Evolutionary conservation across 2,329 filamentous ascomycete genomes (phyloP).

Genomic region (Colletotrichum gigasporum): DNA sequence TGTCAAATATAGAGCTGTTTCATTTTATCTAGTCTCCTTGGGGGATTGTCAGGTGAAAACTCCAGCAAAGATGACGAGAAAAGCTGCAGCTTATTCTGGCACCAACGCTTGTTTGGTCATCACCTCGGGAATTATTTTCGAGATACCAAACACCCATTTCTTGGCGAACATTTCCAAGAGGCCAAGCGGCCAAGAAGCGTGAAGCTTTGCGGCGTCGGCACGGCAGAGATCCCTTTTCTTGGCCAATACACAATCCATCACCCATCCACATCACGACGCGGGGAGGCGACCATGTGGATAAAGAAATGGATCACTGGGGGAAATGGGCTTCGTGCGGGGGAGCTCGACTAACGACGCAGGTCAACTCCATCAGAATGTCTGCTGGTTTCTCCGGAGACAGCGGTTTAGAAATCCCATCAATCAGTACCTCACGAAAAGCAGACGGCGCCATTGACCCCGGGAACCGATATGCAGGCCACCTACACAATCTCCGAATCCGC

Average conservation of each 20-base stretch:
- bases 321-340: slow-evolving; percentile 14
- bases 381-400: slow-evolving; percentile 18
- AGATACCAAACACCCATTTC: not conserved
- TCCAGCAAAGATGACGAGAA: no score
- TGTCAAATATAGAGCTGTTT: no score
- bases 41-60: no score
- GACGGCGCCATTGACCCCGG: slow-evolving; percentile 4
- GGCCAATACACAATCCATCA: slow-evolving; percentile 1
- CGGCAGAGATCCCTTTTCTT: slow-evolving; percentile 13
- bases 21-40: no score
- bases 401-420: slow-evolving; percentile 27
- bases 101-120: no score
- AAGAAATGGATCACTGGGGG: slow-evolving; percentile 24
- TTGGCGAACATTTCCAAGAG: not conserved
- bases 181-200: slow-evolving; percentile 8
- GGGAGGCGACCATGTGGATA: not conserved
- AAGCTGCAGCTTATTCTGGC: no score
- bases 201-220: slow-evolving; percentile 25
- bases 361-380: slow-evolving; percentile 6
- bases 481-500: slow-evolving; percentile 29
- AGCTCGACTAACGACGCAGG: slow-evolving; percentile 10
- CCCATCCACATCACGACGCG: slow-evolving; percentile 8
- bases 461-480: slow-evolving; percentile 13
- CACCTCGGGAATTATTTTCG: not conserved
- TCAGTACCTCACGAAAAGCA: not conserved